Evolutionary conservation across 2,329 filamentous ascomycete species (phyloP).

Genomic region (Botrytis fragariae): DNA sequence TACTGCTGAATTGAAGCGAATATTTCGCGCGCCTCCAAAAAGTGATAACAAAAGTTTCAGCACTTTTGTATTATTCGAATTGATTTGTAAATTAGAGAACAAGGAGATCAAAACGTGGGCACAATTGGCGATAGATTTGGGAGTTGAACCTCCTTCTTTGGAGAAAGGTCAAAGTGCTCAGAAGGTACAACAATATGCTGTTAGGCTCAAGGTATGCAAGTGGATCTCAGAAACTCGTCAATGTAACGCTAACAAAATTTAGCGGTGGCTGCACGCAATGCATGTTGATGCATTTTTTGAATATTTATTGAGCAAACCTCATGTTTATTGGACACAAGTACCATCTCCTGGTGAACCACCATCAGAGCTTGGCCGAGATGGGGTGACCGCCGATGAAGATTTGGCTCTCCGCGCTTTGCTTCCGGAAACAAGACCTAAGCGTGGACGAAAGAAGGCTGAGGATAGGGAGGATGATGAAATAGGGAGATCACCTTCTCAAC

Average conservation of each 20-base stretch:
- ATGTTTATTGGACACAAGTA: conserved; percentile 76
- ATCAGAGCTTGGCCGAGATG: conserved; percentile 68
- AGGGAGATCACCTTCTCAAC: conserved; percentile 53
- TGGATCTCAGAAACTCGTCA: neutral
- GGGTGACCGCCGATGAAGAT: conserved; percentile 82
- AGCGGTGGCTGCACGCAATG: conserved; percentile 97
- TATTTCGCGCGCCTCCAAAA: conserved; percentile 76
- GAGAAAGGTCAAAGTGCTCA: conserved; percentile 86
- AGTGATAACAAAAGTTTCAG: conserved; percentile 86
- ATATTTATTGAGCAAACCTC: conserved; percentile 74
- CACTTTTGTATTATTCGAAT: conserved; percentile 70
- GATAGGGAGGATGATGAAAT: conserved; percentile 54
- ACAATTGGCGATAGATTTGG: conserved; percentile 80
- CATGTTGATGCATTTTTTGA: conserved; percentile 94
- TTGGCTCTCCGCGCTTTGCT: conserved; percentile 80
- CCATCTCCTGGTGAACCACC: conserved; percentile 63
- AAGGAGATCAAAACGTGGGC: conserved; percentile 94
- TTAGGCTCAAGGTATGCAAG: conserved; percentile 73
- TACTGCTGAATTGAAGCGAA: conserved; percentile 67
- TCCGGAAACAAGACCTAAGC: conserved; percentile 67
- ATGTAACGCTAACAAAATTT: conserved; percentile 26
- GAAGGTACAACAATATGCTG: conserved; percentile 92
- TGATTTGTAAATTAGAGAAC: conserved; percentile 73
- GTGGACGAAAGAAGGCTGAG: conserved; percentile 61
- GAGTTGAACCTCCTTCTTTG: conserved; percentile 78